A percentile compares a stretch with the other conserved stretches of the same genome.
These are phyloP conservation scores for Lumnitzera littorea DNA, from an alignment of 345 rosid species.

Conservation along the genomic window DNA sequence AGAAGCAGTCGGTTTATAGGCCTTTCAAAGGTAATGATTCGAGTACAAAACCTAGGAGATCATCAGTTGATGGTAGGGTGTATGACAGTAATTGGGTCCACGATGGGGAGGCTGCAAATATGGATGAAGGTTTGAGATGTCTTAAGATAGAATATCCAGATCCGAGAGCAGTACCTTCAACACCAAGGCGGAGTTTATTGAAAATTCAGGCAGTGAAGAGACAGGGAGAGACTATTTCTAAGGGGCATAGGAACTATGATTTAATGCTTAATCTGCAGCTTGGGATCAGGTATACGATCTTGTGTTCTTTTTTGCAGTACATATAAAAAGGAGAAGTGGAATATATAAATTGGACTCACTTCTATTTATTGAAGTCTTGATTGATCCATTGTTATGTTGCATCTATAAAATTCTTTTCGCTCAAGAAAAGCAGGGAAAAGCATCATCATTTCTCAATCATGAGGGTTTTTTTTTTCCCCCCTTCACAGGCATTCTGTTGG, in stretches of 20 bases:
- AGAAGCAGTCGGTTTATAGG: slow-evolving; percentile 4
- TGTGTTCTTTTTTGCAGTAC: neutral
- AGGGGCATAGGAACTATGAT: slow-evolving; percentile 58
- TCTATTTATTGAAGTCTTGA: too few species aligned
- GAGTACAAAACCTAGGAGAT: slow-evolving; percentile 7
- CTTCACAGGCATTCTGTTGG: slow-evolving; percentile 48
- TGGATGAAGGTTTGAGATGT: slow-evolving; percentile 32
- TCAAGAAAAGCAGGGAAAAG: too few species aligned
- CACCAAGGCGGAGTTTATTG: slow-evolving; percentile 14
- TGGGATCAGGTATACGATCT: slow-evolving; percentile 44
- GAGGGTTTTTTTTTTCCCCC: too few species aligned
- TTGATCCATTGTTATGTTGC: too few species aligned
- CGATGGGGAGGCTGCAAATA: slow-evolving; percentile 38
- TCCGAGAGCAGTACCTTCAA: slow-evolving; percentile 3
- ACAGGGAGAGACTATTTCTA: slow-evolving; percentile 53
- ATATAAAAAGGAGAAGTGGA: too few species aligned
- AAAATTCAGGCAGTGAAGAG: slow-evolving; percentile 35
- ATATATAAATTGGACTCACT: too few species aligned
- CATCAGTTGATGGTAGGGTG: slow-evolving; percentile 17
- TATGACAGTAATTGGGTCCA: slow-evolving; percentile 27
- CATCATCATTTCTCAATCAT: too few species aligned
- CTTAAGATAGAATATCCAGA: slow-evolving; percentile 35
- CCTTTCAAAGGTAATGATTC: slow-evolving; percentile 3
- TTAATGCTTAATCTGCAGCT: slow-evolving; percentile 68
- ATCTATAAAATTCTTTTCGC: too few species aligned